Evolutionary conservation across 768 basidiomycete genomes (phyloP), one percentile per base, ranked within the genome.

Genomic region (Polyporus arcularius): DNA sequence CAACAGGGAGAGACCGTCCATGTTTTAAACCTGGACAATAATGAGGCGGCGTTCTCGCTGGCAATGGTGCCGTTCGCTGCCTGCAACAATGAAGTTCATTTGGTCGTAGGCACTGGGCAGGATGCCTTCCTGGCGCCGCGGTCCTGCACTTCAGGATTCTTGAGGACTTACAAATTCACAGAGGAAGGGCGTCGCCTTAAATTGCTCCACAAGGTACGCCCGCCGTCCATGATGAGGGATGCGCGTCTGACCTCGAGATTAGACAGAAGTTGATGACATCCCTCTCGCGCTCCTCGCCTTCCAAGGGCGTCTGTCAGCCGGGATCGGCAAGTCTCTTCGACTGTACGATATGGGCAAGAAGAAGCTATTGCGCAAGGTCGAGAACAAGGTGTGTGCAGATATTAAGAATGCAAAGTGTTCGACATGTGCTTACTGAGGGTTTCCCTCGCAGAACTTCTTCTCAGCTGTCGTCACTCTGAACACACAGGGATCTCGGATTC

Each of bases 321-420:
- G 97, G 57, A 88, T 98, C 42, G 97, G 97, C 28, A 97, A 96
- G 70, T 85, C 96, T 2, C 74, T 99, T 63, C 79, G 96, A 56
- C 79, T 99, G 50, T 99, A 98, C 71, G 97, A 99, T 69, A 89
- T 98, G 46, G 97, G 97, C 41, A 98, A 96, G 81, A 98, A 97
- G 77, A 98, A 98, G 68, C 80, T 99, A 61, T 79, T 99, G 28
- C 85, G 97, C 21, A 99, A 99, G 74, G 92, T 91, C 49, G 97
- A 99, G 75, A 98, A 96, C 74, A 98, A 95, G 82, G 96, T 93
- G 65, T 28, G 80, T 70, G 49, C 31, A 1, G 28, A 30, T 28
- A 4, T 11, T n/a, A 10, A 1, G 28, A 47, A 1, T 6, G 26
- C 41, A 16, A 26, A 26, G 1, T 26, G 21, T 26, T 21, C 7